Base-by-base conservation (phyloP, 306 rosid genomes). In the Vigna hirtella region DNA sequence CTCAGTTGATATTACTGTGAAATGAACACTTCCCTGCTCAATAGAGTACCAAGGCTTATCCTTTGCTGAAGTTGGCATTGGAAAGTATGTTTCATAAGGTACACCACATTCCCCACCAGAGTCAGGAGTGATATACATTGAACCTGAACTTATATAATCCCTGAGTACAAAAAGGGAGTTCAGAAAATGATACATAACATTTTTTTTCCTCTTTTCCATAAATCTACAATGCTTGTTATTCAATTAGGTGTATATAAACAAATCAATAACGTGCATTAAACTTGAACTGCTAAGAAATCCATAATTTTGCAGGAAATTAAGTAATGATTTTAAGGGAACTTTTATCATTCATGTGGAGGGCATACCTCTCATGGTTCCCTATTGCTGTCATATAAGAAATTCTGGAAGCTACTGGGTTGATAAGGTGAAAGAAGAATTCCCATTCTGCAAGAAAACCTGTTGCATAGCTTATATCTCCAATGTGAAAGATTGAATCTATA, bases 31-130 rank as follows among this genome's bases (percentile, higher is more conserved):
- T 72, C 49, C 97, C 72, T 91, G 89, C 69, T 94, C 96, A 75
- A 90, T 89, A 20, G 98, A 92, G 82, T 90, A 92, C 97, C 97
- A 94, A 78, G 98, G 98, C 65, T 90, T 85, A 79, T 94, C 98
- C 84, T 88, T 89, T 63, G 71, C 92, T 26, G 57, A 4, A 45
- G 80, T 88, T 76, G 98, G 98, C 98, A 94, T 94, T 26, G 83
- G 91, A 85, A 90, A 92, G 67, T 92, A 92, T 52, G 95, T 85
- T 79, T 94, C 97, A 26, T 94, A 94, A n/a, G 98, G 87, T 42
- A 94, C 93, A 62, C 98, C 97, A 86, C 91, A 87, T 86, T 94
- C 97, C n/a, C 98, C 98, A 2, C 98, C 97, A 51, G 98, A 92
- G 62, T 94, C 98, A 2, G 97, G 89, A 2, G 87, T 72, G 10